Evolutionary conservation across 495 filamentous ascomycete genomes (phyloP).

Genomic region (Tetracladium setigerum): DNA sequence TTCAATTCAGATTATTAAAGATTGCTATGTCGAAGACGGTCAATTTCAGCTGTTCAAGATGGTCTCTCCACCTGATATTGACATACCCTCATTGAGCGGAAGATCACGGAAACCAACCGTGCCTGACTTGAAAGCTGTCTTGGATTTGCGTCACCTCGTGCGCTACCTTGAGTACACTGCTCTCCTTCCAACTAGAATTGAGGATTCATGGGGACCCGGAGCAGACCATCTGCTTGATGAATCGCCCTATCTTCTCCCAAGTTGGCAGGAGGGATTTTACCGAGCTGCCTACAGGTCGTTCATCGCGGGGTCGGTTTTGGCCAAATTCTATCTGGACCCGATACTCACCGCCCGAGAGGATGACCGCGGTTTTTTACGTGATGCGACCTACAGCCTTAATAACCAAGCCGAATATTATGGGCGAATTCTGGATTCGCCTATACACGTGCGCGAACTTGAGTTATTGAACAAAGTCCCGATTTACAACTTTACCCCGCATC

Average conservation of each 20-base stretch:
- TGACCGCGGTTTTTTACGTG: not conserved
- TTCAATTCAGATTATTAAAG: no score
- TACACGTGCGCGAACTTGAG: no score
- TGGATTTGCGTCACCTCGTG: slow-evolving; percentile 11
- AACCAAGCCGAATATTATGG: slow-evolving; percentile 1
- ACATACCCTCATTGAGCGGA: slow-evolving; percentile 6
- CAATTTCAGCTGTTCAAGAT: no score
- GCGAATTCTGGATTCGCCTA: not conserved
- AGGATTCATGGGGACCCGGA: no score
- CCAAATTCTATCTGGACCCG: slow-evolving; percentile 3
- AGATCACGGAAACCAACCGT: slow-evolving; percentile 6
- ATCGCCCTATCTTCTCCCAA: no score
- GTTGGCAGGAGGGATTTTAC: slow-evolving; percentile 2
- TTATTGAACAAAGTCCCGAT: slow-evolving; percentile 1
- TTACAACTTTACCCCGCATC: slow-evolving; percentile 6
- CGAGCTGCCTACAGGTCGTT: slow-evolving; percentile 3
- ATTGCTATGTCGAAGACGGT: no score
- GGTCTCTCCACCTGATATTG: not conserved
- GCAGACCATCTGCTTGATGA: no score
- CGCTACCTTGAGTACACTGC: slow-evolving; percentile 10
- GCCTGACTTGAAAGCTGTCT: slow-evolving; percentile 10
- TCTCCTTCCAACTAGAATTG: no score
- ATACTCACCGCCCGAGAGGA: slow-evolving; percentile 2
- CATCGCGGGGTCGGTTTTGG: slow-evolving; percentile 3
- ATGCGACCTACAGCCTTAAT: not conserved